phyloP scores from a whole-genome alignment of 768 basidiomycete species.

The Cystobasidium tubakii region DNA sequence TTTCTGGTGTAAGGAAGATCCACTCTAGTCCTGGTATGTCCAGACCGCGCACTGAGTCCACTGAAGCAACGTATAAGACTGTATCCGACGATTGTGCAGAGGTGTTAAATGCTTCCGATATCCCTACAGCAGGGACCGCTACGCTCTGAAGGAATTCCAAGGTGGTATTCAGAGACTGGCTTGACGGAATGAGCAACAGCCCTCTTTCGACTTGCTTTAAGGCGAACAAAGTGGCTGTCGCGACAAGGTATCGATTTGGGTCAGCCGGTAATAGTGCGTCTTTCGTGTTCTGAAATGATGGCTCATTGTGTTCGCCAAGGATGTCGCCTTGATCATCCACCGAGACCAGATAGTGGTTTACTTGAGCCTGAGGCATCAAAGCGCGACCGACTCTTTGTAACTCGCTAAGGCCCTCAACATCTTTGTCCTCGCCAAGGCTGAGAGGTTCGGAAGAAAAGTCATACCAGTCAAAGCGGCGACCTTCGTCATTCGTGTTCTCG shows the following conservation, averaged over 20 bases:
- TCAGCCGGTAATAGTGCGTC: background rate
- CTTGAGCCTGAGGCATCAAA: conserved; percentile 5
- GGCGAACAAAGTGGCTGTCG: conserved; percentile 16
- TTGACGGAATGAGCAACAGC: conserved; percentile 14
- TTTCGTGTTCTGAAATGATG: background rate
- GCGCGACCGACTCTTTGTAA: background rate
- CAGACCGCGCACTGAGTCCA: conserved; percentile 28
- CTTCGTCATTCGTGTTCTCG: background rate
- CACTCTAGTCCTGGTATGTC: conserved; percentile 17
- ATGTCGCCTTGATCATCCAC: conserved; percentile 4
- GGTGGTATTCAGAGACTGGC: conserved; percentile 13
- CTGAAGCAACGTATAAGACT: conserved; percentile 18
- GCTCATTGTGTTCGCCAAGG: background rate
- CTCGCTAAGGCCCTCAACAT: background rate
- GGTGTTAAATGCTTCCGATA: background rate
- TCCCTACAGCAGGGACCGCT: conserved; percentile 6
- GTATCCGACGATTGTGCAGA: conserved; percentile 6
- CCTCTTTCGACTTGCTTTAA: conserved; percentile 15
- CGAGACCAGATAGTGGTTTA: background rate
- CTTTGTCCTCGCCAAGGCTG: background rate
- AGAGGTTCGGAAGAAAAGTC: background rate
- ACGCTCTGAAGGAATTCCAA: conserved; percentile 5
- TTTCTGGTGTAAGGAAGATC: conserved; percentile 23
- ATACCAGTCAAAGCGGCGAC: conserved; percentile 28
- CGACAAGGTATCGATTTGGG: background rate